Evolutionary conservation across 225 moss, liverwort and hornwort genomes (phyloP).

Genomic region (Pseudisothecium myosuroides): DNA sequence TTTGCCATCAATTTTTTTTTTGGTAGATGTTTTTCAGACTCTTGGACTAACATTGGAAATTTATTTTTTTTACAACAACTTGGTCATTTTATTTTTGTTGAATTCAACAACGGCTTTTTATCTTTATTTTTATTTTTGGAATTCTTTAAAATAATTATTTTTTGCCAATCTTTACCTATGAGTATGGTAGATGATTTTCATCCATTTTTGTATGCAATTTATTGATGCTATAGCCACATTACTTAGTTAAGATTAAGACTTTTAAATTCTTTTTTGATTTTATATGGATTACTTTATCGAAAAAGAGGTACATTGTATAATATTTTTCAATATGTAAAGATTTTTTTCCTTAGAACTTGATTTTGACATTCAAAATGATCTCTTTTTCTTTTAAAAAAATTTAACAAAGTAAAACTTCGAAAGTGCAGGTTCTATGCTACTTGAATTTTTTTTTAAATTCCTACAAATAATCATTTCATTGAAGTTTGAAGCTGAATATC

Average conservation of each 20-base stretch:
- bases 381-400: rapidly evolving
- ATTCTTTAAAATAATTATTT: no score
- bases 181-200: background rate
- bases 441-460: background rate
- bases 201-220: no score
- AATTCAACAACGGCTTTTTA: no score
- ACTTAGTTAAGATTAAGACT: background rate
- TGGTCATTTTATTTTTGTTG: no score
- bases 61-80: no score
- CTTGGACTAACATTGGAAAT: no score
- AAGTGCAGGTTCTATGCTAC: rapidly evolving
- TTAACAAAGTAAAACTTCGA: background rate
- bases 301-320: background rate
- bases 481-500: background rate
- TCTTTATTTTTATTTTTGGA: no score
- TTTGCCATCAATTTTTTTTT: no score
- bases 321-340: background rate
- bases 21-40: no score
- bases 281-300: background rate
- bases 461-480: background rate
- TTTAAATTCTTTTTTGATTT: background rate
- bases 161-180: no score
- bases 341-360: background rate
- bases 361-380: background rate
- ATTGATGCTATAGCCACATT: background rate